Evolutionary conservation across 768 basidiomycete genomes (phyloP).

Genomic region (Xanthoconium purpureum): DNA sequence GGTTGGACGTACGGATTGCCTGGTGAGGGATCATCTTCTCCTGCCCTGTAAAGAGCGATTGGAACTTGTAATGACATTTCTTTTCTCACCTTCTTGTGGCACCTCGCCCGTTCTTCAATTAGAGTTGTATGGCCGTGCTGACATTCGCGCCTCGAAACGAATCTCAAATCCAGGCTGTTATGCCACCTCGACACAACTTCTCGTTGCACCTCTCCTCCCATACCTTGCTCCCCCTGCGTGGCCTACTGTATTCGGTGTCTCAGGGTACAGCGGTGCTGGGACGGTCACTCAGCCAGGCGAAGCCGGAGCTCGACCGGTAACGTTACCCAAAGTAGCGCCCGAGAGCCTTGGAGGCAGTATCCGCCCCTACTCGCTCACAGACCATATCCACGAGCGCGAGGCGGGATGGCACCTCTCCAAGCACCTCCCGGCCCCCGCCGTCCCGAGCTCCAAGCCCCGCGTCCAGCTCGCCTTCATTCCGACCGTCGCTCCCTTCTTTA

Average conservation of each 20-base stretch:
- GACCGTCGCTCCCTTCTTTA: slow-evolving; percentile 89
- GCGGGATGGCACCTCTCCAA: slow-evolving; percentile 78
- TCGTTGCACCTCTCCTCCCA: slow-evolving; percentile 84
- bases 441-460: slow-evolving; percentile 6
- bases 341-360: slow-evolving; percentile 74
- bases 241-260: slow-evolving; percentile 89
- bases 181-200: slow-evolving; percentile 88
- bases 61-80: slow-evolving; percentile 36
- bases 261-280: slow-evolving; percentile 94
- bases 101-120: background rate
- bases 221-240: slow-evolving; percentile 55
- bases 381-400: slow-evolving; percentile 99
- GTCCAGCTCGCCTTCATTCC: slow-evolving; percentile 84
- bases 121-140: slow-evolving; percentile 85
- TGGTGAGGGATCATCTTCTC: slow-evolving; percentile 66
- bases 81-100: slow-evolving; percentile 28
- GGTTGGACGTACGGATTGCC: slow-evolving; percentile 98
- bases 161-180: slow-evolving; percentile 99
- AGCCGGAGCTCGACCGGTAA: slow-evolving; percentile 62
- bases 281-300: slow-evolving; percentile 68
- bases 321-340: slow-evolving; percentile 77
- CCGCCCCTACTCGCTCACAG: slow-evolving; percentile 86
- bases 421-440: slow-evolving; percentile 37
- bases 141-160: slow-evolving; percentile 67
- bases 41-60: slow-evolving; percentile 31